These are phyloP conservation scores for Aphanomyces euteiches DNA, from an alignment of 352 stramenopile species.

Conservation along the genomic window DNA sequence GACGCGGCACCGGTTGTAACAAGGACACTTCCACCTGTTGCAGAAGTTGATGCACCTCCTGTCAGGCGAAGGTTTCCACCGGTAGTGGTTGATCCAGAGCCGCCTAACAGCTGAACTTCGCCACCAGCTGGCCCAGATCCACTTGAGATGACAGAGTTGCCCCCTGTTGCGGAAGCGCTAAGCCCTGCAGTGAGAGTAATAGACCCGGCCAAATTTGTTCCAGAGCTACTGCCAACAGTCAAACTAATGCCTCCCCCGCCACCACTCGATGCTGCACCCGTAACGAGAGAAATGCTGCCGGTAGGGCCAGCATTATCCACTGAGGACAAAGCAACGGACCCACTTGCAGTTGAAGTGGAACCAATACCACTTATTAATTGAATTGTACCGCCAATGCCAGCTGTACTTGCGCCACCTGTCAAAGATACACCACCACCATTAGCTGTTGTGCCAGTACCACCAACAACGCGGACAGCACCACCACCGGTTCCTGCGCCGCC, in stretches of 20 bases:
- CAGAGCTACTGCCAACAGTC: slow-evolving; percentile 11
- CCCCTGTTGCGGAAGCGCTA: slow-evolving; percentile 4
- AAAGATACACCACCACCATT: slow-evolving; percentile 14
- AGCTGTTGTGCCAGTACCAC: slow-evolving; percentile 44
- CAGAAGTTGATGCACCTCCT: slow-evolving; percentile 10
- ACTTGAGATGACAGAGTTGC: slow-evolving; percentile 11
- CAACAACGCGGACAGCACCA: slow-evolving; percentile 65
- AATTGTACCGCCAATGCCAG: slow-evolving; percentile 3
- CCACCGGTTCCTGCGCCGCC: slow-evolving; percentile 31
- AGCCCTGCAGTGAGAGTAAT: slow-evolving; percentile 9
- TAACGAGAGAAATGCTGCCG: background rate
- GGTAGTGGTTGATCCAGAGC: slow-evolving; percentile 6
- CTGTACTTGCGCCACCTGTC: background rate
- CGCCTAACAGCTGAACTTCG: slow-evolving; percentile 17
- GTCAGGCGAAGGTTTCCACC: slow-evolving; percentile 15
- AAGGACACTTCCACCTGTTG: slow-evolving; percentile 18
- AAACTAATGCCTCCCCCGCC: slow-evolving; percentile 9
- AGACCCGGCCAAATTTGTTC: slow-evolving; percentile 7
- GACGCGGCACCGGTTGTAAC: background rate
- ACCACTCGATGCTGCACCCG: background rate
- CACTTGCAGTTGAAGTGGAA: slow-evolving; percentile 5
- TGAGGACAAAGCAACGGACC: background rate
- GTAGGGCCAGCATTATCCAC: slow-evolving; percentile 3
- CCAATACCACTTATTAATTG: slow-evolving; percentile 13
- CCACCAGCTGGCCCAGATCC: slow-evolving; percentile 21